Evolutionary conservation across 2,329 filamentous ascomycete genomes (phyloP), one percentile per base, ranked within the genome.

Genomic region (Botrytis paeoniae): DNA sequence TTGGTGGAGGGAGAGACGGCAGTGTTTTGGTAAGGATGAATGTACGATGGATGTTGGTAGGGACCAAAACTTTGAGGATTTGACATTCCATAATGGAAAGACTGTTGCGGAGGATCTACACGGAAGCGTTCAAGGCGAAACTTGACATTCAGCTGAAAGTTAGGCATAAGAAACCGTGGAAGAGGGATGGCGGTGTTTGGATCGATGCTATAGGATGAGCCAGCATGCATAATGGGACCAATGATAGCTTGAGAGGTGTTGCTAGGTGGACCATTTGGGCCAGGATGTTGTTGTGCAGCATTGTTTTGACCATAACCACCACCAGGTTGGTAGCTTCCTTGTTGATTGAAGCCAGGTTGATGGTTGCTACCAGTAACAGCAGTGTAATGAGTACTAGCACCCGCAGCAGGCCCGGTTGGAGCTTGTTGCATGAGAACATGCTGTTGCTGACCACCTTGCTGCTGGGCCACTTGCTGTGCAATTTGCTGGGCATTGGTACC

Each of bases 121-220:
- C 69, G 60, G 18, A 57, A 65, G 20, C 69, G 69, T 41, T 71
- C 69, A 12, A 71, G 60, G 14, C 69, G 69, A 14, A 71, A 57
- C 22, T 71, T 71, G 20, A 71, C 45, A 25, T 71, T 71, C 12
- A 71, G 25, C 16, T 39, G 69, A 2, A 25, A 51, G 8, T 9
- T 41, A 3, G 69, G 69, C 0, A 22, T n/a, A 6, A 9, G 1
- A 7, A 71, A 71, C 7, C 29, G n/a, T 6, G 69, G 60, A 29
- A 71, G 37, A 41, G 69, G 69, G 8, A 71, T 39, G 1, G 69
- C 45, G 1, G 51, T 54, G 4, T 3, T 32, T 5, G 60, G 60
- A 10, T 29, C 3, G 0, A 71, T 71, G 10, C 35, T 39, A 20
- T 65, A 71, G 4, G 60, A 68, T 1, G 65, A 68, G 4, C 65